Evolutionary conservation across 176 grass and related monocot genomes (phyloP).

Genomic region (Oryza glaberrima): DNA sequence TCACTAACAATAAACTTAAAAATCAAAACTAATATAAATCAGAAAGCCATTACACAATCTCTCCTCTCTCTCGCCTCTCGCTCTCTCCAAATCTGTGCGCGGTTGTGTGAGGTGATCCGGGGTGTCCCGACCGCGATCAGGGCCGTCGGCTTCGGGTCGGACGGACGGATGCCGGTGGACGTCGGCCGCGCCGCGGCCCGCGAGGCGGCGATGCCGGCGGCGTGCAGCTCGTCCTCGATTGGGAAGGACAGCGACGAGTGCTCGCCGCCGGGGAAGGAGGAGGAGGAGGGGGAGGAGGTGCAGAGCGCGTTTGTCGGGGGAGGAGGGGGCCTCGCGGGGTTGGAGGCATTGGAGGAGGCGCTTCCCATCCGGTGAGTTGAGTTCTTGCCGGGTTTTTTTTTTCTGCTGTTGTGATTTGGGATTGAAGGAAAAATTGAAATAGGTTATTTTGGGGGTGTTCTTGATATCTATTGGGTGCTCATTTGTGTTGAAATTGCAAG

Average conservation of each 20-base stretch:
- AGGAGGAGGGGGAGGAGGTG: conserved; percentile 59
- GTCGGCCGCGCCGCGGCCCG: conserved; percentile 13
- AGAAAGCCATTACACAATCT: conserved; percentile 4
- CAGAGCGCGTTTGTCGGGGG: conserved; percentile 50
- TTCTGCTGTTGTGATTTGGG: background rate
- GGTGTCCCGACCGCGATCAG: background rate
- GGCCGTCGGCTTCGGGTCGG: background rate
- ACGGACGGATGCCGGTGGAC: conserved; percentile 46
- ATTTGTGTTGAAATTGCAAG: background rate
- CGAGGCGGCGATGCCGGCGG: conserved; percentile 32
- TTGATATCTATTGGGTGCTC: background rate
- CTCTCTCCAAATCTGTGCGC: background rate
- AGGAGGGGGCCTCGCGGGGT: conserved; percentile 19
- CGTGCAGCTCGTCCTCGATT: conserved; percentile 56
- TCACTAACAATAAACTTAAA: conserved; percentile 16
- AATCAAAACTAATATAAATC: background rate
- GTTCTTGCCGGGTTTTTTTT: background rate
- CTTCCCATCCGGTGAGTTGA: conserved; percentile 61
- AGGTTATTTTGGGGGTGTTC: background rate
- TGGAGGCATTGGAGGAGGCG: conserved; percentile 67
- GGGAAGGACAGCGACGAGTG: conserved; percentile 59
- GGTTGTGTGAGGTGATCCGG: conserved; percentile 11
- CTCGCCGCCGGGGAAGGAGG: conserved; percentile 46
- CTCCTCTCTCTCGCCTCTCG: conserved; percentile 2
- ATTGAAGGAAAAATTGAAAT: background rate